Evolutionary conservation across 2,329 filamentous ascomycete genomes (phyloP).

Genomic region (Apiospora sp.): DNA sequence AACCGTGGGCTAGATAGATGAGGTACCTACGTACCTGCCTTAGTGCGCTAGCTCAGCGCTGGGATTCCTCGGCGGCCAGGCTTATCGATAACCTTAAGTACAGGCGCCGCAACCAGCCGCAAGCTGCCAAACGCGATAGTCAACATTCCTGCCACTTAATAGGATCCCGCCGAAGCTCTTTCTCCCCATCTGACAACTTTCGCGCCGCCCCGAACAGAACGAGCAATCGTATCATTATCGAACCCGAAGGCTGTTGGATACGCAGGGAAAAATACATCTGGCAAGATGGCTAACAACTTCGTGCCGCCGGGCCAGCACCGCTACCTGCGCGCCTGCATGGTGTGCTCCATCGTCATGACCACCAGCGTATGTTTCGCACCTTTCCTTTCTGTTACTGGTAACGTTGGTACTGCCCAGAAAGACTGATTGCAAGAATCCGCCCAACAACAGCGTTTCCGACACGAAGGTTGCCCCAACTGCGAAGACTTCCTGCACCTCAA

Average conservation of each 20-base stretch:
- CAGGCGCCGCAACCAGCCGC: conserved; percentile 15
- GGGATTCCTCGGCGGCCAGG: neutral
- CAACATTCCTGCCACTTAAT: conserved; percentile 18
- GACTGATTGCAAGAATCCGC: conserved; percentile 20
- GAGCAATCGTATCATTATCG: neutral
- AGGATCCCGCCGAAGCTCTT: neutral
- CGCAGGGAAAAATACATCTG: conserved; percentile 19
- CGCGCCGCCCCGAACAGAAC: neutral
- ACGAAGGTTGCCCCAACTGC: conserved; percentile 94
- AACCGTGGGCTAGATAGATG: neutral
- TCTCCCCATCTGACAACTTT: neutral
- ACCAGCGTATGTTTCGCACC: conserved; percentile 64
- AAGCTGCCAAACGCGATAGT: conserved; percentile 17
- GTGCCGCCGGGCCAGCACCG: conserved; percentile 80
- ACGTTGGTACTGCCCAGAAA: neutral
- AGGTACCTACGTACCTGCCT: neutral
- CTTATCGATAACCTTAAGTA: conserved; percentile 20
- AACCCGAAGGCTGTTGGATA: neutral
- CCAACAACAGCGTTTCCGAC: conserved; percentile 75
- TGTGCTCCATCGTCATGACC: conserved; percentile 93
- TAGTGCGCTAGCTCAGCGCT: neutral
- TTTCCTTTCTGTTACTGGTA: conserved; percentile 19
- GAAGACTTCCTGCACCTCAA: conserved; percentile 88
- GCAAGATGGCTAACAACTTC: conserved; percentile 63
- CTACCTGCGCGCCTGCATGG: conserved; percentile 95